Percentiles rank a stretch among this genome's conserved stretches.
Evolutionary conservation across 169 alveolate species (phyloP).

Genomic region (Pseudocohnilembus persalinus): DNA sequence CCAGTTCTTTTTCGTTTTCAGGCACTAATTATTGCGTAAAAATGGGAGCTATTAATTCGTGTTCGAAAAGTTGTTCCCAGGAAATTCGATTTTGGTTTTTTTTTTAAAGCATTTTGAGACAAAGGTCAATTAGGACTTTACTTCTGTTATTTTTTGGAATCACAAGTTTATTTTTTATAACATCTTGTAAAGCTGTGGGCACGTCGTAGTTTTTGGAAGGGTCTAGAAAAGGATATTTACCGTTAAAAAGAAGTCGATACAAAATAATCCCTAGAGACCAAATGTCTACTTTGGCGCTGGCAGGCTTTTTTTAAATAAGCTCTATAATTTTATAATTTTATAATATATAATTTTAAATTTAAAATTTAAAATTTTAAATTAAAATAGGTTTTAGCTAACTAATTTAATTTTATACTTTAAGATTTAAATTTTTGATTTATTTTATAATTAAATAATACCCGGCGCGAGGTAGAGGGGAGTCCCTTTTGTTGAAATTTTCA

Average conservation of each 20-base stretch:
- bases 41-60: conserved; percentile 13
- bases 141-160: conserved; percentile 21
- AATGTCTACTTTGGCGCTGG: conserved; percentile 41
- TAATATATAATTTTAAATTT: no score
- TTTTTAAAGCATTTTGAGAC: conserved; percentile 34
- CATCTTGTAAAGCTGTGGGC: conserved; percentile 31
- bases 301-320: conserved; percentile 14
- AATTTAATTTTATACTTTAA: no score
- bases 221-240: conserved; percentile 39
- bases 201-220: conserved; percentile 36
- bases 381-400: no score
- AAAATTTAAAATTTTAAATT: no score
- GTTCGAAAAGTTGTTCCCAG: conserved; percentile 36
- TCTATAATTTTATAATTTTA: no score
- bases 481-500: conserved; percentile 27
- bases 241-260: conserved; percentile 35
- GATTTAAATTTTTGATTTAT: background rate
- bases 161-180: conserved; percentile 16
- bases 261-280: conserved; percentile 48
- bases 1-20: background rate
- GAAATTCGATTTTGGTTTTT: conserved; percentile 20
- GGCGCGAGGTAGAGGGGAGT: conserved; percentile 52
- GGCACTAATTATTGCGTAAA: background rate
- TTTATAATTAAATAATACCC: conserved; percentile 6
- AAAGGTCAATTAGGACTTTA: background rate